phyloP scores from a whole-genome alignment of 2,329 filamentous ascomycete species.

The Arthrobotrys conoides region DNA sequence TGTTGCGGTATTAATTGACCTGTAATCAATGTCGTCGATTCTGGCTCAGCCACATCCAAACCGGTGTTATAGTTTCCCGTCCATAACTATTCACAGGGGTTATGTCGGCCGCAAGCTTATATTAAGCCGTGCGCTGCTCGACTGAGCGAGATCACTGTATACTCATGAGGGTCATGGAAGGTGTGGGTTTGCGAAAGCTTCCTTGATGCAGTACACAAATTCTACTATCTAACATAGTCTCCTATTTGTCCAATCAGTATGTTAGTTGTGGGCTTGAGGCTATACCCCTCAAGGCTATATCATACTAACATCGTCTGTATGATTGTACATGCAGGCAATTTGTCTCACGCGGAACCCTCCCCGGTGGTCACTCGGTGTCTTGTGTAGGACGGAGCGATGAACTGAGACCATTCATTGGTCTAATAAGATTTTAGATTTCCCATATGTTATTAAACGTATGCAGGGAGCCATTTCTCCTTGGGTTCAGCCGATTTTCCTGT shows the following conservation, averaged over 20 bases:
- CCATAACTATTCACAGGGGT: neutral
- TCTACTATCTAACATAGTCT: no score
- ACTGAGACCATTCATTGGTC: neutral
- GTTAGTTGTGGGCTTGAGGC: neutral
- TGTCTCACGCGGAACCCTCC: neutral
- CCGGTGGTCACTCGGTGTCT: neutral
- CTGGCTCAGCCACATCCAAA: neutral
- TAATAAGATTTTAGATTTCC: neutral
- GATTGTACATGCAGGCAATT: neutral
- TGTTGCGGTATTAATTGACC: neutral
- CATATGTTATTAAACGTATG: neutral
- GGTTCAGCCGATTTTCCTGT: neutral
- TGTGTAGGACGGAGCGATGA: neutral
- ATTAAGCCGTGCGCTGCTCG: neutral
- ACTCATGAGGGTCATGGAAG: neutral
- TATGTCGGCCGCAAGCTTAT: no score
- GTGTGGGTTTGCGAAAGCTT: neutral
- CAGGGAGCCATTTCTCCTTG: neutral
- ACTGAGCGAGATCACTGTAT: neutral
- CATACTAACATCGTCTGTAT: no score
- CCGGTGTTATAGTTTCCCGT: neutral
- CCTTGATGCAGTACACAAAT: neutral
- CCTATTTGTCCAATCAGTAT: neutral
- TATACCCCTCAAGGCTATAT: no score
- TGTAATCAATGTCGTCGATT: neutral